Evolutionary conservation across 2,329 filamentous ascomycete species (phyloP), one percentile per base, ranked within the genome.

Genomic region (Botrytis aclada): DNA sequence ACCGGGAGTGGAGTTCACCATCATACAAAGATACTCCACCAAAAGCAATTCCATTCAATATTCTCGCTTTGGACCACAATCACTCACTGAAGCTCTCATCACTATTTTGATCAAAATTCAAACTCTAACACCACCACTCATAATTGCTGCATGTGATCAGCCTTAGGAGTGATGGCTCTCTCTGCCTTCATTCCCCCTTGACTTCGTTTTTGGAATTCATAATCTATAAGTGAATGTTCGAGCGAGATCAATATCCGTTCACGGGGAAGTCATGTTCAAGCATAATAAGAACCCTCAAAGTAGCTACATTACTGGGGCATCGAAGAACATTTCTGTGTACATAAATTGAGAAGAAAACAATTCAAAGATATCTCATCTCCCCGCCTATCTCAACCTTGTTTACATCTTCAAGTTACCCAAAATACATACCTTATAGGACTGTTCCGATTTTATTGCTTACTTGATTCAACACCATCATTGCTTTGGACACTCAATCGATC

Each of bases 51-150:
- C 0, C 18, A 29, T 29, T 18, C 2, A 18, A 7, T 18, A 18
- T 32, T 56, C 7, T 56, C n/a, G 14, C 29, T 29, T 18, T 2
- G 0, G 14, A 0, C 2, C 18, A 0, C 14, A 8, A 3, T 8
- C 9, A 4, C 2, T 54, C 0, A 18, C n/a, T 0, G 14, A 18
- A 18, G 3, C n/a, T 18, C 2, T 54, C 9, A 1, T 9, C 18
- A 4, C 51, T 54, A 8, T 29, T 29, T 16, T 51, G 20, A 9
- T 47, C 1, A 22, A 47, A 47, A 7, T 3, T 3, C 8, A 47
- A 47, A 20, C 43, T 0, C 18, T 1, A 22, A 47, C 43, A 25
- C 45, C 8, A 10, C 25, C 45, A 47, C 25, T 1, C 25, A 10
- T 25, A 12, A 47, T 22, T 18, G n/a, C 3, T 29, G 51, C 14